Percentiles rank a stretch among this genome's conserved stretches.
Conservation (phyloP, 2,329 filamentous ascomycete species). For the Mariannaea sp. region DNA sequence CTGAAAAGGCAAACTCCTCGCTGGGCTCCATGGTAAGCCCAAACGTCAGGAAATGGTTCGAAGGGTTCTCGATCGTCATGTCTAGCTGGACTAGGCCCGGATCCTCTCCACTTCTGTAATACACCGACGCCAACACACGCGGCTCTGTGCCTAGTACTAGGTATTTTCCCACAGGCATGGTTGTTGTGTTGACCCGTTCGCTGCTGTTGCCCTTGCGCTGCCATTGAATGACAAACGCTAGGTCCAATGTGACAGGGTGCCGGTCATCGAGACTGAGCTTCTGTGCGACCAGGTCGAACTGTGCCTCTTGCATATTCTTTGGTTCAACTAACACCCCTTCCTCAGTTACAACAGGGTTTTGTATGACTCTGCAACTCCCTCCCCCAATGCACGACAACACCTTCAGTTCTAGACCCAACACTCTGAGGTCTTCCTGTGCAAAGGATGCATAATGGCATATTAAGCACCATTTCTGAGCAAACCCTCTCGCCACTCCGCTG, state of each 20-base stretch:
- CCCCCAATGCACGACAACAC: slow-evolving; percentile 65
- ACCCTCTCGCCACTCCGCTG: slow-evolving; percentile 53
- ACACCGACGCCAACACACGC: slow-evolving; percentile 71
- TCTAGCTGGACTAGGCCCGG: slow-evolving; percentile 52
- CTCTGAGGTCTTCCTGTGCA: slow-evolving; percentile 69
- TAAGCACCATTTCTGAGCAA: slow-evolving; percentile 82
- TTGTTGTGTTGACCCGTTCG: slow-evolving; percentile 61
- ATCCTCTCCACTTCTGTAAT: slow-evolving; percentile 46
- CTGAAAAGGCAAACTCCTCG: slow-evolving; percentile 91
- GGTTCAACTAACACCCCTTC: slow-evolving; percentile 60
- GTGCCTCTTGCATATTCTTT: slow-evolving; percentile 71
- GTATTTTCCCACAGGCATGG: slow-evolving; percentile 78
- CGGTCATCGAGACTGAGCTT: slow-evolving; percentile 84
- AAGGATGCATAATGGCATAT: slow-evolving; percentile 77
- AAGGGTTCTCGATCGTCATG: slow-evolving; percentile 86
- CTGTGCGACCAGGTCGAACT: slow-evolving; percentile 75
- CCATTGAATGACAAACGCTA: slow-evolving; percentile 80
- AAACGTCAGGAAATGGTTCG: slow-evolving; percentile 92
- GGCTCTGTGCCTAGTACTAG: slow-evolving; percentile 83
- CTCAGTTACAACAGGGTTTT: slow-evolving; percentile 45
- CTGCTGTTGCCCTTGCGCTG: slow-evolving; percentile 54
- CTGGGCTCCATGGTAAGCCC: slow-evolving; percentile 89
- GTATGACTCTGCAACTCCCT: slow-evolving; percentile 59
- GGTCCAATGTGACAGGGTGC: slow-evolving; percentile 72
- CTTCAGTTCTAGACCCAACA: slow-evolving; percentile 66